A percentile compares a stretch with the other conserved stretches of the same genome.
Evolutionary conservation across 345 rosid genomes (phyloP).

Genomic region (Pelargonium nanum): DNA sequence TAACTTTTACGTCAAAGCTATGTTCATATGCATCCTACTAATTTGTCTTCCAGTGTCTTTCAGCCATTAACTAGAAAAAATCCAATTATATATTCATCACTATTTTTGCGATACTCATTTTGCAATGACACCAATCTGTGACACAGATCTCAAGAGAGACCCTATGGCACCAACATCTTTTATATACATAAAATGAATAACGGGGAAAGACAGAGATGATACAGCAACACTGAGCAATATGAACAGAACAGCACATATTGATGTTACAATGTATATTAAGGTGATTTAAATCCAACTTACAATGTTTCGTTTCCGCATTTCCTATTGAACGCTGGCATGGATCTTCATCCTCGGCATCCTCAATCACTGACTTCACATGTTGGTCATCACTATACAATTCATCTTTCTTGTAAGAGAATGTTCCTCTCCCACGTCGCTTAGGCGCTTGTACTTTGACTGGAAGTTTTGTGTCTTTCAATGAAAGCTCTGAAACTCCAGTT

Average conservation of each 20-base stretch:
- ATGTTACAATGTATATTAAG: not conserved
- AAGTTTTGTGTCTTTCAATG: slow-evolving; percentile 41
- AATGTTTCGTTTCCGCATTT: slow-evolving; percentile 24
- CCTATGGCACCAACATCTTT: too few relatives aligned
- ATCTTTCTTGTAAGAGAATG: slow-evolving; percentile 52
- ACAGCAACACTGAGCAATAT: not conserved
- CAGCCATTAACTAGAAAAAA: not conserved
- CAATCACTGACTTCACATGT: slow-evolving; percentile 15
- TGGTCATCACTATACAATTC: slow-evolving; percentile 50
- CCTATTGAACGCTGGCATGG: slow-evolving; percentile 22
- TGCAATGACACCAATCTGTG: too few relatives aligned
- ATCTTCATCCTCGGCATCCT: slow-evolving; percentile 38
- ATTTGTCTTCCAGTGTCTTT: not conserved
- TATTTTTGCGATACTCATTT: too few relatives aligned
- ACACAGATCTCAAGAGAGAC: too few relatives aligned
- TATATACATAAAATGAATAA: too few relatives aligned
- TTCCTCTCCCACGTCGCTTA: slow-evolving; percentile 88
- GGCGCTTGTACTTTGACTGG: slow-evolving; percentile 41
- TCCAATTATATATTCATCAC: not conserved
- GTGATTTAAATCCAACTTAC: slow-evolving; percentile 24
- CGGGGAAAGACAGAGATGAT: too few relatives aligned
- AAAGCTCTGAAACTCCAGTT: slow-evolving; percentile 52
- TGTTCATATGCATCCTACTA: not conserved
- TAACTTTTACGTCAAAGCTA: not conserved
- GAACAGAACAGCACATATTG: too few relatives aligned